Base-by-base conservation (phyloP, 768 basidiomycete species). In the Boletus rex-veris region DNA sequence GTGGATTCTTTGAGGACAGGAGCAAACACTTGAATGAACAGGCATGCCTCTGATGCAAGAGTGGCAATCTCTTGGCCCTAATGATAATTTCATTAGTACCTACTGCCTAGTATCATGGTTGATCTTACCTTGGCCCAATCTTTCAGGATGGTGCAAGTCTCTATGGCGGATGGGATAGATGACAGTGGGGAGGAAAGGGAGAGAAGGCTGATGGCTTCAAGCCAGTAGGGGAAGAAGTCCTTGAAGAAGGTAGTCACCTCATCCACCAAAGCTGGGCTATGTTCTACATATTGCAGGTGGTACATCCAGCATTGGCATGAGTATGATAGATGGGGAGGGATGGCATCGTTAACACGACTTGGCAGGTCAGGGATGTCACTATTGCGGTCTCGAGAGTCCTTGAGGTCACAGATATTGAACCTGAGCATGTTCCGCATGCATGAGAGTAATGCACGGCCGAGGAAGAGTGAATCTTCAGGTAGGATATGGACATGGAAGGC, bases 151-250 rank as follows among this genome's bases (percentile, higher is more conserved):
- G 26, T 53, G 44, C 52, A 57, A 4, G 45, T 15, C 28, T 52
- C 35, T 12, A 33, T 1, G 10, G 55, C 46, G 52, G 55, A 43
- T 38, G 6, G n/a, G 11, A 45, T 45, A 4, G 36, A 7, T 14
- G 31, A 7, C 9, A 42, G 14, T 21, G 48, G 52, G 5, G 50
- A 48, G 39, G 26, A 38, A 15, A 45, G 11, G 38, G 56, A 53
- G 28, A 58, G 49, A 3, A 64, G 50, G 35, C 62, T 54, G 11
- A 76, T 57, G 5, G 64, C 67, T 46, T 75, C 75, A 26, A 48
- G 45, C 50, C 41, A 55, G 43, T 33, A 54, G 36, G 53, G 42
- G 11, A 48, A 48, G 26, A n/a, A 48, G 9, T 38, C 15, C 28
- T 48, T 55, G 33, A 55, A 55, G 38, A 50, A 58, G 19, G 19